Conservation (phyloP, 1,284 basidiomycete genomes). For the Apiotrichum sp. region DNA sequence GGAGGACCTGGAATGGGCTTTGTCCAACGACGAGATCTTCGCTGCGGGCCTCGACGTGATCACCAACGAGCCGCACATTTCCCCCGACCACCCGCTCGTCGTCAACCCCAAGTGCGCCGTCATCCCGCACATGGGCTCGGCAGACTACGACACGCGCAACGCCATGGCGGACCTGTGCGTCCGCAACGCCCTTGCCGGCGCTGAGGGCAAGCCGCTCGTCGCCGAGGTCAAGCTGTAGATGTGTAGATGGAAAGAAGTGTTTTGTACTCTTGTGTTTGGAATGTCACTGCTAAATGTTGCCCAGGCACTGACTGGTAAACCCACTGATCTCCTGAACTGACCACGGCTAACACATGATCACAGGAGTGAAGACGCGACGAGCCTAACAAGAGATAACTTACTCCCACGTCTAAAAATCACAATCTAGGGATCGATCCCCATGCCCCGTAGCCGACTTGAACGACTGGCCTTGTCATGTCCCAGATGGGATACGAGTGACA, state of each 20-base stretch:
- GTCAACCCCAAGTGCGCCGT: slow-evolving; percentile 53
- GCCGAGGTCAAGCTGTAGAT: slow-evolving; percentile 36
- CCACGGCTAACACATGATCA: too few relatives aligned
- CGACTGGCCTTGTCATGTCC: too few relatives aligned
- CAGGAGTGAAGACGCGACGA: too few relatives aligned
- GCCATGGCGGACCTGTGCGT: slow-evolving; percentile 68
- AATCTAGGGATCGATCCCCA: too few relatives aligned
- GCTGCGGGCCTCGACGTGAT: slow-evolving; percentile 91
- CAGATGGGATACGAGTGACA: too few relatives aligned
- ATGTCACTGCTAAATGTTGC: too few relatives aligned
- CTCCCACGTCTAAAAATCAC: too few relatives aligned
- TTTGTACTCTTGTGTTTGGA: too few relatives aligned
- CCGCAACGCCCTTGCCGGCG: slow-evolving; percentile 34
- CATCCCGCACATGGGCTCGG: slow-evolving; percentile 77
- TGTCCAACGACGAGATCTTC: slow-evolving; percentile 71
- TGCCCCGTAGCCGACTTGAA: too few relatives aligned
- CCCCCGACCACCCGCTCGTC: slow-evolving; percentile 69
- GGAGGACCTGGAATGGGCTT: slow-evolving; percentile 73
- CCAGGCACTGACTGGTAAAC: too few relatives aligned
- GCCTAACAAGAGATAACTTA: too few relatives aligned
- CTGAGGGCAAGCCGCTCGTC: slow-evolving; percentile 26
- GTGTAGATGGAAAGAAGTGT: neutral
- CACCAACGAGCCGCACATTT: slow-evolving; percentile 80
- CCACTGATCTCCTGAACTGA: too few relatives aligned
- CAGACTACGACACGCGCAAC: slow-evolving; percentile 73